phyloP scores from a whole-genome alignment of 139 green algal species.

The Yamagishiella unicocca region DNA sequence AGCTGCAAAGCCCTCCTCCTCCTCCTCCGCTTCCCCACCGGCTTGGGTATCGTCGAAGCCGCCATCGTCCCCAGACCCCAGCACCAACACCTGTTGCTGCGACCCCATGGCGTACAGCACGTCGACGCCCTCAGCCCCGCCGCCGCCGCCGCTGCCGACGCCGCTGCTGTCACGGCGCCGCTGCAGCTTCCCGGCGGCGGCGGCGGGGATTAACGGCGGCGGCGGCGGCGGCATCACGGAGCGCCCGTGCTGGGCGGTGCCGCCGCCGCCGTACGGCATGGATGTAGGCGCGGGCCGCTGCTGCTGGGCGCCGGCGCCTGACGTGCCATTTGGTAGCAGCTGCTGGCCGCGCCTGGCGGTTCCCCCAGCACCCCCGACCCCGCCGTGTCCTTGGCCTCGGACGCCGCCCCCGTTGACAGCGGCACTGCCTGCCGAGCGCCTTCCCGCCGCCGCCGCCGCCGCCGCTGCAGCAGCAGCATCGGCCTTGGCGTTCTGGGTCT shows the following conservation, averaged over 20 bases:
- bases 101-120: background rate
- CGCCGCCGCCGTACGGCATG: background rate
- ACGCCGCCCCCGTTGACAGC: too few species aligned
- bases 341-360: too few species aligned
- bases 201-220: too few species aligned
- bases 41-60: background rate
- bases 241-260: too few species aligned
- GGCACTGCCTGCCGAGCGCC: too few species aligned
- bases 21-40: background rate
- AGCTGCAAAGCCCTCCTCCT: background rate
- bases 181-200: background rate
- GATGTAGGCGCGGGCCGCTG: too few species aligned
- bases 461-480: background rate
- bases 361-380: too few species aligned
- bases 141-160: background rate
- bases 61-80: background rate
- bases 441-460: background rate
- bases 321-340: too few species aligned
- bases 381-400: too few species aligned
- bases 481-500: too few species aligned
- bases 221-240: background rate
- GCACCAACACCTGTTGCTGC: slow-evolving; percentile 15
- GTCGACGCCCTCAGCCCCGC: background rate
- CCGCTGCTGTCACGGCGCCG: background rate
- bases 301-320: too few species aligned